Evolutionary conservation across 352 stramenopile species (phyloP), one percentile per base, ranked within the genome.

Genomic region (Pythium myriotylum): DNA sequence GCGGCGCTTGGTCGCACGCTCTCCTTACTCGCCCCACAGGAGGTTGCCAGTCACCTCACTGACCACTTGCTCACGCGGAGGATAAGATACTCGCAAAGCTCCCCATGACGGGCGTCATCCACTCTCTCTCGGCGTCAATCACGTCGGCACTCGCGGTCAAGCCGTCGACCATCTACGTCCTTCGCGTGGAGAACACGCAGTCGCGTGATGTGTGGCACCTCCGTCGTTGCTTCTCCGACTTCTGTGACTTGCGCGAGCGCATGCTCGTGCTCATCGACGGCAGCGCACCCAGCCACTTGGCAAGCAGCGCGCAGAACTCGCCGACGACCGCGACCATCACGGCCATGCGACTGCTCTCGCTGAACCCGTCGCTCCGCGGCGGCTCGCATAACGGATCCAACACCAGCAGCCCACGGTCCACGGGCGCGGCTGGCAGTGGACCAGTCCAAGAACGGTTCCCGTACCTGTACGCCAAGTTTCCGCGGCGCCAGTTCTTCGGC

Each of bases 91-190:
- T 35, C 10, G 29, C 29, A 35, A 35, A 35, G n/a, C 29, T 35
- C 29, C 10, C 29, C 52, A 85, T 86, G 75, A 79, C 69, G 46
- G 65, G 66, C 41, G 61, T 78, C 17, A 70, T 77, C 19, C 74
- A 82, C 54, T 51, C 77, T 16, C 62, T 90, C n/a, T 78, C 77
- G 17, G 78, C 73, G 45, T 76, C 59, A 22, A 88, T 92, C 59
- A 88, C 76, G 39, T 89, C 81, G 24, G 81, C 81, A 14, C 60
- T 91, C 24, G 81, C 76, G 9, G 72, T 89, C 43, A 89, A 89
- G 57, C 79, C 81, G 42, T 92, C 83, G 8, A 92, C 83, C 0
- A 71, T 92, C 23, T 92, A 92, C 72, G 77, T 89, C 19, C 48
- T 92, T 24, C 70, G 74, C 13, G 72, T 91, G 26, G 77, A 87